Conservation (phyloP, 495 filamentous ascomycete genomes). For the Penicillium paradoxum region DNA sequence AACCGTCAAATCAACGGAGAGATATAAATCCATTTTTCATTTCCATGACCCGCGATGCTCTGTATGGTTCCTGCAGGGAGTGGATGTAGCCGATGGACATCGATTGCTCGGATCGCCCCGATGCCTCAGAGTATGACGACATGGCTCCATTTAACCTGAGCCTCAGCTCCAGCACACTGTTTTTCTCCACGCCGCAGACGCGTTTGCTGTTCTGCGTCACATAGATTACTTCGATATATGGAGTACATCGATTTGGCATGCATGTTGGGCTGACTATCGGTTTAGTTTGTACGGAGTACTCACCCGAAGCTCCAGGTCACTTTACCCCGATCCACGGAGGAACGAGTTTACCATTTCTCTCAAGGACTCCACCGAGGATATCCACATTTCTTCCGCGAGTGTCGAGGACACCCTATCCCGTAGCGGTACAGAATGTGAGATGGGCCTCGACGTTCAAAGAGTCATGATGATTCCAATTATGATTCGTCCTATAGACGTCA, state of each 20-base stretch:
- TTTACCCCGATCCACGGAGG: neutral
- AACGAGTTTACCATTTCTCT: neutral
- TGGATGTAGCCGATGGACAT: neutral
- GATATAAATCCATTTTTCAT: neutral
- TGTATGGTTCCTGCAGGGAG: neutral
- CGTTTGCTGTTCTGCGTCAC: neutral
- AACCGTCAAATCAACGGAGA: neutral
- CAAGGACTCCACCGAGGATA: slow-evolving; percentile 7
- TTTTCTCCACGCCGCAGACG: neutral
- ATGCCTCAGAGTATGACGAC: slow-evolving; percentile 16
- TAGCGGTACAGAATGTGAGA: neutral
- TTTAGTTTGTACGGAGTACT: neutral
- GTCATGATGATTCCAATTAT: slow-evolving; percentile 1
- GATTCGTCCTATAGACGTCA: slow-evolving; percentile 23
- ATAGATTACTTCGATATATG: no score
- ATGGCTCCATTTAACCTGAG: slow-evolving; percentile 17
- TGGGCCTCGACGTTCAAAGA: slow-evolving; percentile 10
- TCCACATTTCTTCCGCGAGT: slow-evolving; percentile 8
- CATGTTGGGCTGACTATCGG: neutral
- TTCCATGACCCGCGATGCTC: neutral
- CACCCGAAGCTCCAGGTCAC: slow-evolving; percentile 1
- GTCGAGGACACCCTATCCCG: slow-evolving; percentile 2
- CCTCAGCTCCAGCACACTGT: slow-evolving; percentile 11
- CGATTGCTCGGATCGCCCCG: slow-evolving; percentile 16
- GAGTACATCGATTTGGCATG: neutral